A percentile compares a stretch with the other conserved stretches of the same genome.
These are phyloP conservation scores for Telopea speciosissima DNA, from an alignment of 177 flowering plant species.

Conservation along the genomic window DNA sequence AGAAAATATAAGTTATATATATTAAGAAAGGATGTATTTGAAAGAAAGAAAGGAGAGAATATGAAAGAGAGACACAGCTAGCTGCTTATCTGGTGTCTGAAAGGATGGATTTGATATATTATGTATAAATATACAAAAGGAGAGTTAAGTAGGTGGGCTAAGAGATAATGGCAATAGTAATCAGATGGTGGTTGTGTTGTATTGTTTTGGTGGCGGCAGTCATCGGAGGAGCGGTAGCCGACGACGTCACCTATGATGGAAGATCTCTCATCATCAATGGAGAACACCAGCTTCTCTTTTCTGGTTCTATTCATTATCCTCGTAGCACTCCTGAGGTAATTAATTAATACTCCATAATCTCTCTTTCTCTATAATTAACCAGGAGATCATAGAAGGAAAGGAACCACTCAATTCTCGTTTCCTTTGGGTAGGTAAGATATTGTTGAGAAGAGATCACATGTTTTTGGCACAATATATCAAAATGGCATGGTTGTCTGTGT, in stretches of 20 bases:
- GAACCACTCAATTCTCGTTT: neutral
- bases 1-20: too few relatives aligned
- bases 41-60: too few relatives aligned
- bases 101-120: too few relatives aligned
- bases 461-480: too few relatives aligned
- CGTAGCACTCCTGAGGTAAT: constrained; percentile 37
- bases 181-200: constrained; percentile 5
- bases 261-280: constrained; percentile 16
- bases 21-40: too few relatives aligned
- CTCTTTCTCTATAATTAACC: neutral
- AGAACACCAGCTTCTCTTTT: constrained; percentile 11
- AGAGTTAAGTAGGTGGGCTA: neutral
- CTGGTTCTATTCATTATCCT: constrained; percentile 23
- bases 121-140: neutral
- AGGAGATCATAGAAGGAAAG: too few relatives aligned
- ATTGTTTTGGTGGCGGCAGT: neutral
- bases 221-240: neutral
- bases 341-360: too few relatives aligned
- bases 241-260: constrained; percentile 18
- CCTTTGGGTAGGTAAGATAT: neutral
- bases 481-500: too few relatives aligned
- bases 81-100: too few relatives aligned
- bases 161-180: neutral
- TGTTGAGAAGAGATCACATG: too few relatives aligned
- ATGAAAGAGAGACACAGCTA: too few relatives aligned